Conservation (phyloP, 805 yeast genomes). For the Alloascoidea africana region DNA sequence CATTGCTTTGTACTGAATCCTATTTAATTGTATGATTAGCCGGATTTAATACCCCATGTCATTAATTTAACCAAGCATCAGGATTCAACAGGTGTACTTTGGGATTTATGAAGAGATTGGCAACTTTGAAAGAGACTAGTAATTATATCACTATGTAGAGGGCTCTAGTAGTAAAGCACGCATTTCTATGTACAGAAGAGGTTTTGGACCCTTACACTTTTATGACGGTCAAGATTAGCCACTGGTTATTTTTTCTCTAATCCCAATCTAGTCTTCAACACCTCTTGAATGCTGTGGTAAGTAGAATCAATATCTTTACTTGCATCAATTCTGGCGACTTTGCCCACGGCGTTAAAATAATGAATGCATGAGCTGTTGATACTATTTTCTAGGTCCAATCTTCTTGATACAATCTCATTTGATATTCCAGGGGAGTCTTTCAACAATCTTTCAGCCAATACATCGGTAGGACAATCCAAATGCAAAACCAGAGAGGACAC, state of each 20-base stretch:
- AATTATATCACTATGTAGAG: too few species aligned
- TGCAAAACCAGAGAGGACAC: conserved; percentile 6
- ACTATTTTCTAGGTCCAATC: conserved; percentile 5
- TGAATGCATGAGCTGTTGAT: conserved; percentile 3
- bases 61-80: too few species aligned
- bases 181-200: too few species aligned
- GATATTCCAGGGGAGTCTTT: not conserved
- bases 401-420: conserved; percentile 3
- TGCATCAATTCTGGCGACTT: conserved; percentile 4
- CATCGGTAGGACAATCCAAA: conserved; percentile 14
- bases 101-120: too few species aligned
- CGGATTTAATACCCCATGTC: too few species aligned
- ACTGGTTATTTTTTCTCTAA: not conserved
- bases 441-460: conserved; percentile 1
- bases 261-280: not conserved
- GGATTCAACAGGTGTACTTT: too few species aligned
- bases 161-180: too few species aligned
- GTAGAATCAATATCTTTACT: conserved; percentile 1
- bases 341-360: conserved; percentile 1
- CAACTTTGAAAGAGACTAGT: too few species aligned
- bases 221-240: too few species aligned
- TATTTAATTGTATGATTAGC: too few species aligned
- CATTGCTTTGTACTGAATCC: too few species aligned
- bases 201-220: too few species aligned
- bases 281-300: not conserved